phyloP scores from a whole-genome alignment of 2,329 filamentous ascomycete species.

The Tolypocladium endophyticum region DNA sequence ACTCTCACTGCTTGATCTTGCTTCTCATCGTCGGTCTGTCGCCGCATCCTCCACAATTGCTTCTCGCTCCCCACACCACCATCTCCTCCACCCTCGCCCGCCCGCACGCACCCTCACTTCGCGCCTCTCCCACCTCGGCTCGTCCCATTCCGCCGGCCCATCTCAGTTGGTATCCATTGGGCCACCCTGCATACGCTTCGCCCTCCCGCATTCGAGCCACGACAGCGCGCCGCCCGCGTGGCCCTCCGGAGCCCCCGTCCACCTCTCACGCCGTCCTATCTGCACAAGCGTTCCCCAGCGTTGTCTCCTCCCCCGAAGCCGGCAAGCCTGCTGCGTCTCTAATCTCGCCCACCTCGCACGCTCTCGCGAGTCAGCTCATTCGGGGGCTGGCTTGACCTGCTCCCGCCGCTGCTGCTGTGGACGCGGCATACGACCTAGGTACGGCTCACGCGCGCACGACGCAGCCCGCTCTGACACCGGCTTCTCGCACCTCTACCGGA shows the following conservation, averaged over 20 bases:
- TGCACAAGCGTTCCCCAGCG: background rate
- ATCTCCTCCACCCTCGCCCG: background rate
- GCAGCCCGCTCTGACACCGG: conserved; percentile 4
- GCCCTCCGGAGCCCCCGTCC: conserved; percentile 4
- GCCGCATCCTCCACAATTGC: background rate
- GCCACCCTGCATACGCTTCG: conserved; percentile 25
- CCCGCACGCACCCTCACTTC: background rate
- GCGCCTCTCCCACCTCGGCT: background rate
- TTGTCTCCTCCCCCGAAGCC: background rate
- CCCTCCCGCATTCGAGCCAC: conserved; percentile 28
- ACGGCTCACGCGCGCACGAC: background rate
- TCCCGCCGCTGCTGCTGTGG: background rate
- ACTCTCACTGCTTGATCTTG: background rate
- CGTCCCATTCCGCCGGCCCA: background rate
- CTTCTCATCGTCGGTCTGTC: background rate
- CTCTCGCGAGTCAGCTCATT: background rate
- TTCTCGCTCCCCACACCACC: background rate
- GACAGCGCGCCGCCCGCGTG: conserved; percentile 17
- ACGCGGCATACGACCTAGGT: background rate
- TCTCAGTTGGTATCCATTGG: conserved; percentile 12
- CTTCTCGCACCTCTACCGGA: background rate
- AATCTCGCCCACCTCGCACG: background rate
- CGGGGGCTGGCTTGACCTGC: background rate
- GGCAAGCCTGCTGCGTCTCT: background rate
- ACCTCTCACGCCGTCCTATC: conserved; percentile 8